phyloP scores from a whole-genome alignment of 352 stramenopile species.

The Phytophthora pluvialis region DNA sequence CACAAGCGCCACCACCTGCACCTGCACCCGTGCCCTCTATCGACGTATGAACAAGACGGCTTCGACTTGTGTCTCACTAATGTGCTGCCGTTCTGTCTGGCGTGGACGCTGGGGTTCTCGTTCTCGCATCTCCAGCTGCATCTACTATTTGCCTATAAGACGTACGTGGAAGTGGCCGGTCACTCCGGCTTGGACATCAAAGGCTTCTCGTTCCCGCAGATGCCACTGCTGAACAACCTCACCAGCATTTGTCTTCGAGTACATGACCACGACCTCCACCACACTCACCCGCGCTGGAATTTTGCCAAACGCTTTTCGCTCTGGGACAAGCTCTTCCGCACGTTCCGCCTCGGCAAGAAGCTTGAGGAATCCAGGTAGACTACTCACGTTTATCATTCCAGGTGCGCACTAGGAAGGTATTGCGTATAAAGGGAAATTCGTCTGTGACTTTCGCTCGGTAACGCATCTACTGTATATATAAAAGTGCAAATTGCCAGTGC shows the following conservation, averaged over 20 bases:
- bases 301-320: constrained; percentile 90
- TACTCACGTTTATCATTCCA: no score
- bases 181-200: constrained; percentile 86
- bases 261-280: constrained; percentile 88
- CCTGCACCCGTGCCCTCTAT: constrained; percentile 75
- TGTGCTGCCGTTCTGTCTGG: constrained; percentile 68
- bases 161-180: constrained; percentile 89
- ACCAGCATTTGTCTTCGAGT: constrained; percentile 68
- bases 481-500: no score
- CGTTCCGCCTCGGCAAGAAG: constrained; percentile 55
- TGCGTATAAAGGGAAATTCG: no score
- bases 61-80: constrained; percentile 84
- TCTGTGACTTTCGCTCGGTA: no score
- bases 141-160: constrained; percentile 89
- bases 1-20: constrained; percentile 89
- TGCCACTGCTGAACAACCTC: constrained; percentile 65
- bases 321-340: constrained; percentile 88
- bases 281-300: constrained; percentile 84
- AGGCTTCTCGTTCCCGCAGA: constrained; percentile 87
- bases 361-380: not conserved
- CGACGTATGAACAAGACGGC: constrained; percentile 85
- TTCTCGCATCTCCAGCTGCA: constrained; percentile 72
- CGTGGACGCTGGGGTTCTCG: constrained; percentile 46
- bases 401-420: no score
- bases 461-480: no score